Conservation (phyloP, 83 land plant genomes). For the Picea engelmannii region DNA sequence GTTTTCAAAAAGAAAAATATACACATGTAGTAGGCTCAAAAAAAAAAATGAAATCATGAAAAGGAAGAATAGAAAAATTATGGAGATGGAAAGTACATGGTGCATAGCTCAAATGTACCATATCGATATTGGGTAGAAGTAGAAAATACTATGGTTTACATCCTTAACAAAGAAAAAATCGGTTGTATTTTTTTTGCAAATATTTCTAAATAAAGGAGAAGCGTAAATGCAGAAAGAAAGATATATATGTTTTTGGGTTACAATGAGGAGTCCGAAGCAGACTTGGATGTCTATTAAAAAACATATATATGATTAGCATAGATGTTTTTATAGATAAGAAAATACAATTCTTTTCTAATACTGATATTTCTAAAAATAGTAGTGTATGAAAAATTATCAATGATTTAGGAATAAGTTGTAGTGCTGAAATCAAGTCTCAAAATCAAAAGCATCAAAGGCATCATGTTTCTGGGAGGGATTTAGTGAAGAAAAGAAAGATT, state of each 20-base stretch:
- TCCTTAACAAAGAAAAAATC: not conserved
- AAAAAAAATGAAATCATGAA: not conserved
- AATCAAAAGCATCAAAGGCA: not conserved
- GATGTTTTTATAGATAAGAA: not conserved
- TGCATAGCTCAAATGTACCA: not conserved
- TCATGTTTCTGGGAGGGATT: not conserved
- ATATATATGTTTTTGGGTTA: no score
- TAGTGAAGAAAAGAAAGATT: not conserved
- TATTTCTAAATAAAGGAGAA: not conserved
- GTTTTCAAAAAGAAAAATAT: not conserved
- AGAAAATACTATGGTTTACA: not conserved
- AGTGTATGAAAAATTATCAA: not conserved
- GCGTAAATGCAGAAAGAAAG: not conserved
- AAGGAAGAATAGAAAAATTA: not conserved
- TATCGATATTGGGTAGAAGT: not conserved
- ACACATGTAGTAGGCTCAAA: not conserved
- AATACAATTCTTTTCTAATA: not conserved
- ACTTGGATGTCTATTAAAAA: no score
- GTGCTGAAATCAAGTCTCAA: not conserved
- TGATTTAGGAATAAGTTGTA: not conserved
- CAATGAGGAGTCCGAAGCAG: no score
- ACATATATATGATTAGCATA: no score
- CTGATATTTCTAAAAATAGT: not conserved
- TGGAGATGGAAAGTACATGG: not conserved
- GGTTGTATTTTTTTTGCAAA: not conserved